These are phyloP conservation scores for Marasmius tenuissimus DNA, from an alignment of 1,284 basidiomycete species.

Conservation along the genomic window DNA sequence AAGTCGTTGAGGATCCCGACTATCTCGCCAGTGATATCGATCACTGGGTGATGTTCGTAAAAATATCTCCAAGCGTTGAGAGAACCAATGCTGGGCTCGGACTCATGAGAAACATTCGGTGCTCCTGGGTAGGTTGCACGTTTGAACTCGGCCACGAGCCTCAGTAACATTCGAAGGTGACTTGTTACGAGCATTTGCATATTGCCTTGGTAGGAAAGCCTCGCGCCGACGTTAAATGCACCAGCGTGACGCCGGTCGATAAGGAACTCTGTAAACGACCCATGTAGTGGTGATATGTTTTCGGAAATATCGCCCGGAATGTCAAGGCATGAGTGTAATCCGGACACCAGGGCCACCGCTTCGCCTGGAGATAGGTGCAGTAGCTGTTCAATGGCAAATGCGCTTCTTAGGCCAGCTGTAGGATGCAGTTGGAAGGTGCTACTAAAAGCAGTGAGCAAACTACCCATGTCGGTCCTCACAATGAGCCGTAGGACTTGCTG, in stretches of 20 bases:
- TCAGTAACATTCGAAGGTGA: neutral
- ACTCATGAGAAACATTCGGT: neutral
- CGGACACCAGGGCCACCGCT: neutral
- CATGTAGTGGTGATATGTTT: neutral
- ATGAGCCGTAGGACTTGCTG: neutral
- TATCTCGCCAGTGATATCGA: neutral
- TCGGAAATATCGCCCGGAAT: neutral
- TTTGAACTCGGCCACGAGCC: neutral
- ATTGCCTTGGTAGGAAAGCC: neutral
- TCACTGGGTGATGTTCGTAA: neutral
- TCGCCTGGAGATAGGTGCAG: neutral
- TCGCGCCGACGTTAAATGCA: neutral
- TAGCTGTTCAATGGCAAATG: neutral
- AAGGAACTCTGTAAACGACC: neutral
- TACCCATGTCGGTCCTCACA: neutral
- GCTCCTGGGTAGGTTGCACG: neutral
- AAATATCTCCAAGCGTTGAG: neutral
- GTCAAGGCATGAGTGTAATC: neutral
- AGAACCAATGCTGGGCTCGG: neutral
- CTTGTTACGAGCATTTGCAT: neutral
- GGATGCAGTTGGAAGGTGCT: neutral
- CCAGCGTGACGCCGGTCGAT: neutral
- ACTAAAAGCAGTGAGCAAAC: neutral
- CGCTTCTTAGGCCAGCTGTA: neutral
- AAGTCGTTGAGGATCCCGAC: neutral